Conservation (phyloP, 768 basidiomycete genomes). For the Albatrellus ellisii region DNA sequence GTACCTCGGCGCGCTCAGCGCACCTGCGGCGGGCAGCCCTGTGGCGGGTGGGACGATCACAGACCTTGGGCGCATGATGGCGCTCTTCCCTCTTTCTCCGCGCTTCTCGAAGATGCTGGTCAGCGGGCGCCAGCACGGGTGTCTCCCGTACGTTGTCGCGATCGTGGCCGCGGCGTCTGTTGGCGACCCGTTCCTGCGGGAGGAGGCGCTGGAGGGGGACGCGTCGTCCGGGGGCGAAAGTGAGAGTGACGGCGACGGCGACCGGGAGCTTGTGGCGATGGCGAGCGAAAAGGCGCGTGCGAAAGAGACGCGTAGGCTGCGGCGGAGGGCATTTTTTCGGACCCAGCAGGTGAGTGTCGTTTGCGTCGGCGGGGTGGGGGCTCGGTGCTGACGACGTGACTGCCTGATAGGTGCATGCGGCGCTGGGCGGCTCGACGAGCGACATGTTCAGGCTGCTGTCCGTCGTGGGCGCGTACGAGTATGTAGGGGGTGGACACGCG, state of each 20-base stretch:
- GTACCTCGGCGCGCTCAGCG: conserved; percentile 65
- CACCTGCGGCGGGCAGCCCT: conserved; percentile 14
- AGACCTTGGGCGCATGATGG: conserved; percentile 83
- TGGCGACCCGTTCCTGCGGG: conserved; percentile 90
- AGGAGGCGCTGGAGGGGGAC: conserved; percentile 44
- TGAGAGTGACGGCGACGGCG: too few species aligned
- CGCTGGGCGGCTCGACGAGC: conserved; percentile 68
- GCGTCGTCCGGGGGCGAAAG: conserved; percentile 27
- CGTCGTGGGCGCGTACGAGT: conserved; percentile 95
- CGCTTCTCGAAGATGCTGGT: conserved; percentile 95
- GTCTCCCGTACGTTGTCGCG: conserved; percentile 82
- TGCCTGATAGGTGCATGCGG: conserved; percentile 50
- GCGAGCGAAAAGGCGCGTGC: conserved; percentile 32
- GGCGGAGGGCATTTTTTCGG: conserved; percentile 71
- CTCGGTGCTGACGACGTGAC: background rate
- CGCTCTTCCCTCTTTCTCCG: conserved; percentile 87
- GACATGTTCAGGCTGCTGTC: conserved; percentile 83
- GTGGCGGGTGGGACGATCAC: conserved; percentile 57
- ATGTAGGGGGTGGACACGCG: conserved; percentile 60
- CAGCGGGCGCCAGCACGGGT: conserved; percentile 73
- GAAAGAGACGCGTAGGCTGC: conserved; percentile 44
- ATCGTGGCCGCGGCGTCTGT: conserved; percentile 87
- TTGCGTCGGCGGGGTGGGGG: background rate
- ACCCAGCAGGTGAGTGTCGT: conserved; percentile 51
- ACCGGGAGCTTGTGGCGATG: conserved; percentile 29